Conservation (phyloP, 2,329 filamentous ascomycete species). For the Dactylellina haptotyla region DNA sequence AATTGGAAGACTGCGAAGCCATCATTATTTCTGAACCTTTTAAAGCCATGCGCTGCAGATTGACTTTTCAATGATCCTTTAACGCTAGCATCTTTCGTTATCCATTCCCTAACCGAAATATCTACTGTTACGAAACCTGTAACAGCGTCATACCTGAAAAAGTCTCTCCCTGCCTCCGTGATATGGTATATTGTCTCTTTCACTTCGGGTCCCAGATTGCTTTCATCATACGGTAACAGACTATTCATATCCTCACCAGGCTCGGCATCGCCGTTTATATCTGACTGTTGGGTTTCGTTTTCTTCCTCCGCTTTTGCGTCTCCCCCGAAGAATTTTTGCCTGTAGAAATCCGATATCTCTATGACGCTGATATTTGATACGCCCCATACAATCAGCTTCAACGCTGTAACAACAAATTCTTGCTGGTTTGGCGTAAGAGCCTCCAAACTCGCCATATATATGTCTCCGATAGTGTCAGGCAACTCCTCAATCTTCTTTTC, state of each 20-base stretch:
- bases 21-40: slow-evolving; percentile 1
- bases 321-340: no score
- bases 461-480: slow-evolving; percentile 22
- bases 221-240: slow-evolving; percentile 8
- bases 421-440: slow-evolving; percentile 32
- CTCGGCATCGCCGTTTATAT: no score
- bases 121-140: slow-evolving; percentile 28
- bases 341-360: slow-evolving; percentile 42
- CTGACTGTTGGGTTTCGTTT: no score
- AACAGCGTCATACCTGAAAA: slow-evolving; percentile 12
- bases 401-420: slow-evolving; percentile 26
- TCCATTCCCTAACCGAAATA: slow-evolving; percentile 44
- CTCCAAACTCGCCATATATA: slow-evolving; percentile 35
- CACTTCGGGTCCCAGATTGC: slow-evolving; percentile 23
- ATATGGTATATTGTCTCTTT: slow-evolving; percentile 38
- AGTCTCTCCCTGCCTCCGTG: slow-evolving; percentile 4
- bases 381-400: slow-evolving; percentile 36
- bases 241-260: neutral
- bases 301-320: no score
- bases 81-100: neutral
- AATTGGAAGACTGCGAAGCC: slow-evolving; percentile 30
- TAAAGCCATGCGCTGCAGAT: neutral
- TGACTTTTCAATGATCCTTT: neutral
- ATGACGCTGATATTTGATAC: slow-evolving; percentile 20
- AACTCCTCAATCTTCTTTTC: slow-evolving; percentile 29